Percentiles rank a stretch among this genome's conserved stretches.
These are phyloP conservation scores for Sarocladium brachiariae DNA, from an alignment of 2,329 filamentous ascomycete genomes.

Conservation along the genomic window DNA sequence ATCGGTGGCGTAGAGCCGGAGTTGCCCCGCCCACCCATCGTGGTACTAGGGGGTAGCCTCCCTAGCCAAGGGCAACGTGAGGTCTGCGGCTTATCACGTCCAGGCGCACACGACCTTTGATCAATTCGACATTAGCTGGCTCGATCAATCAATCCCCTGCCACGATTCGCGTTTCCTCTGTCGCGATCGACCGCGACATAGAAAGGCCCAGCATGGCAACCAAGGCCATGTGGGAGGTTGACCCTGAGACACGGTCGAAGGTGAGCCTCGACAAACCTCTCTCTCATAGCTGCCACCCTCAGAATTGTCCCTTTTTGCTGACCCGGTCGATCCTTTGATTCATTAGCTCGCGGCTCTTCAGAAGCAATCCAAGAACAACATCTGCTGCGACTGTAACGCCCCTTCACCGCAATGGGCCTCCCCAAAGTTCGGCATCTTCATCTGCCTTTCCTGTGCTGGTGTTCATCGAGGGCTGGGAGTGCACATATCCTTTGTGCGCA, in stretches of 20 bases:
- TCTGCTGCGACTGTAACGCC: constrained; percentile 91
- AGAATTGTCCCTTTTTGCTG: too few relatives aligned
- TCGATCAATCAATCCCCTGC: neutral
- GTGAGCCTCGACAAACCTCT: constrained; percentile 36
- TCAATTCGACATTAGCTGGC: neutral
- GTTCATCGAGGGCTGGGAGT: constrained; percentile 92
- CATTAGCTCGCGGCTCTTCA: constrained; percentile 79
- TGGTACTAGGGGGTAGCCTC: neutral
- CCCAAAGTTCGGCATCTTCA: constrained; percentile 97
- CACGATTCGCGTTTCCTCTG: neutral
- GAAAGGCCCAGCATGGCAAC: constrained; percentile 42
- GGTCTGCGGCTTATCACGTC: neutral
- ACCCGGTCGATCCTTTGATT: neutral
- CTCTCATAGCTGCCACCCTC: too few relatives aligned
- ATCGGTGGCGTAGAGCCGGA: neutral
- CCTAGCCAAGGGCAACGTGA: constrained; percentile 9
- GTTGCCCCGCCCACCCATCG: constrained; percentile 8
- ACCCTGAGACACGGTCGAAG: constrained; percentile 94
- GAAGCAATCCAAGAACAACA: constrained; percentile 80
- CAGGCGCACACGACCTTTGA: neutral
- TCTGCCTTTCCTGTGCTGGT: constrained; percentile 93
- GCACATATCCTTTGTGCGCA: constrained; percentile 96
- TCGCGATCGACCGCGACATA: neutral
- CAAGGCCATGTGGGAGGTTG: constrained; percentile 96
- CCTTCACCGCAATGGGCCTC: constrained; percentile 97